Percentiles rank a stretch among this genome's conserved stretches.
These are phyloP conservation scores for Cystobasidiaceae sp. DNA, from an alignment of 1,284 basidiomycete genomes.

Conservation along the genomic window DNA sequence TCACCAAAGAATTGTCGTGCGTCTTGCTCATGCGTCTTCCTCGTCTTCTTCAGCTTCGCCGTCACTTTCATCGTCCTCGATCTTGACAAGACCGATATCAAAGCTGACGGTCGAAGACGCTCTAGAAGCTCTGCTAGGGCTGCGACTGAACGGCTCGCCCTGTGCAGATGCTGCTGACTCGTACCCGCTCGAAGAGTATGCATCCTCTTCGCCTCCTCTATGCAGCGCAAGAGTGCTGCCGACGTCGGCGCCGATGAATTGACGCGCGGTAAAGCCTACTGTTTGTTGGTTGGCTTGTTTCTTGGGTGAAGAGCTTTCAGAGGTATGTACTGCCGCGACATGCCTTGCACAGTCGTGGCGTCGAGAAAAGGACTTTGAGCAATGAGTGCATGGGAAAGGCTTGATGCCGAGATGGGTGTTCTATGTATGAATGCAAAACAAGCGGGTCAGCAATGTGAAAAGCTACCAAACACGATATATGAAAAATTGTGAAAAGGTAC, in stretches of 20 bases:
- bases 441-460: background rate
- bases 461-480: background rate
- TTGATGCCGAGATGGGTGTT: conserved; percentile 30
- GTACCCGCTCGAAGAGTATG: no score
- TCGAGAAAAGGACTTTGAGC: conserved; percentile 41
- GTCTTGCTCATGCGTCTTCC: background rate
- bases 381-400: conserved; percentile 36
- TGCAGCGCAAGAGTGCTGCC: no score
- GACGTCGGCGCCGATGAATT: no score
- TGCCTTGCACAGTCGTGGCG: conserved; percentile 41
- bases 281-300: no score
- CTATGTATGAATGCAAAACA: background rate
- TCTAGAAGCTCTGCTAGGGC: background rate
- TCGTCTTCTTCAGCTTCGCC: no score
- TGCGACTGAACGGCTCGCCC: background rate
- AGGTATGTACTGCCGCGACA: conserved; percentile 37
- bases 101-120: background rate
- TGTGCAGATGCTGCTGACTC: background rate
- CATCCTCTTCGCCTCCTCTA: no score
- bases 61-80: conserved; percentile 8
- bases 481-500: background rate
- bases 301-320: no score
- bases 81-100: conserved; percentile 1
- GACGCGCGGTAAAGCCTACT: no score
- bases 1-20: conserved; percentile 31